phyloP scores from a whole-genome alignment of 192 early-diverging fungal genomes.

The Coemansia sp. region DNA sequence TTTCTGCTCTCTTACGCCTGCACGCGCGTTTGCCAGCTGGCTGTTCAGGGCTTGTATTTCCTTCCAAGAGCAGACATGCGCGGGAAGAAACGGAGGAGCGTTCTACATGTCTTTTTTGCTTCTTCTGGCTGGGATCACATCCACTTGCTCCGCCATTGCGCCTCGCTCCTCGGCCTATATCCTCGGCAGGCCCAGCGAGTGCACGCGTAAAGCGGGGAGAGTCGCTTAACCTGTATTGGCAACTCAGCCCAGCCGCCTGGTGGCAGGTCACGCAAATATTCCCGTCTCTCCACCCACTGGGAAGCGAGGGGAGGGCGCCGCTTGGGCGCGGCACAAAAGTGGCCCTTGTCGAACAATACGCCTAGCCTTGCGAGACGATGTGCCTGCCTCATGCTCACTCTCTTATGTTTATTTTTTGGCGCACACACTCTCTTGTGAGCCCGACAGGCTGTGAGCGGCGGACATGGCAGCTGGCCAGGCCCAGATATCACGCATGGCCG shows the following conservation, averaged over 20 bases:
- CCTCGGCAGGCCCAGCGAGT: not conserved
- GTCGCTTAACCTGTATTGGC: not conserved
- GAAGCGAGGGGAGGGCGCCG: not conserved
- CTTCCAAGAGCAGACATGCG: not conserved
- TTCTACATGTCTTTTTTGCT: not conserved
- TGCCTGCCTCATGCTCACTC: not conserved
- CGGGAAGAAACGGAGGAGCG: not conserved
- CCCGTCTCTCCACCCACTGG: not conserved
- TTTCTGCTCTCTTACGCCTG: not conserved
- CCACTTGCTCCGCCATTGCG: not conserved
- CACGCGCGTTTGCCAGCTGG: not conserved
- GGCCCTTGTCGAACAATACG: not conserved
- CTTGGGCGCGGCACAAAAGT: not conserved
- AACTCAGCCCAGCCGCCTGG: constrained; percentile 1
- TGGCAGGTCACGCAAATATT: constrained; percentile 3
- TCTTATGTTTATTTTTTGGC: too few species aligned
- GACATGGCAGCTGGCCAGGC: not conserved
- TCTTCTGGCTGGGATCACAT: not conserved
- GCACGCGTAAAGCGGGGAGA: not conserved
- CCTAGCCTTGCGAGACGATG: not conserved
- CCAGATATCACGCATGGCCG: not conserved
- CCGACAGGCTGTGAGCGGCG: not conserved
- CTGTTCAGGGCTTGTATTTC: not conserved
- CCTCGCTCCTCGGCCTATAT: not conserved
- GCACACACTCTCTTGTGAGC: not conserved